Conservation (phyloP, 768 basidiomycete species). For the Mycena galericulata region DNA sequence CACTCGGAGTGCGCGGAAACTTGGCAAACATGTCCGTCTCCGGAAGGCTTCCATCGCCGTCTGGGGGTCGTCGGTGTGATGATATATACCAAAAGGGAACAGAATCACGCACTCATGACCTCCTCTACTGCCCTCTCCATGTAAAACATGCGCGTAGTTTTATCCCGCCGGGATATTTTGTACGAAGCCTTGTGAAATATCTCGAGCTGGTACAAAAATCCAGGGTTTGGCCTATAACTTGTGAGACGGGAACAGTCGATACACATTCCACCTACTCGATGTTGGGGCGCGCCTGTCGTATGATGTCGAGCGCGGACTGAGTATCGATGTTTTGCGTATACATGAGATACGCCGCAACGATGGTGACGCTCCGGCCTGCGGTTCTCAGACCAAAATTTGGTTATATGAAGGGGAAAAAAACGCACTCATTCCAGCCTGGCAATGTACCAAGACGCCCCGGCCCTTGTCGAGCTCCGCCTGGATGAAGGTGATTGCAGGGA, state of each 20-base stretch:
- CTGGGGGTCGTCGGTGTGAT: conserved; percentile 49
- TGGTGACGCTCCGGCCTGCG: conserved; percentile 84
- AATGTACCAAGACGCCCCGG: conserved; percentile 88
- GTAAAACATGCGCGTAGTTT: conserved; percentile 84
- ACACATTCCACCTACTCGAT: conserved; percentile 67
- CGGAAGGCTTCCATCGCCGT: conserved; percentile 77
- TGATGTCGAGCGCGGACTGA: conserved; percentile 73
- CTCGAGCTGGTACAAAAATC: conserved; percentile 84
- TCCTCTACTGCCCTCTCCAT: conserved; percentile 80
- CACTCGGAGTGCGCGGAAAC: conserved; percentile 73
- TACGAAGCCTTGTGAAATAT: conserved; percentile 81
- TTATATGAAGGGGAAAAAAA: conserved; percentile 31
- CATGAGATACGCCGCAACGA: conserved; percentile 93
- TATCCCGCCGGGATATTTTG: conserved; percentile 74
- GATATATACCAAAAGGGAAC: conserved; percentile 5
- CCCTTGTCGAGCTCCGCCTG: conserved; percentile 80
- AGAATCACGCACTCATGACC: conserved; percentile 75
- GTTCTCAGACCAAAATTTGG: conserved; percentile 13
- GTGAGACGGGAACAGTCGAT: conserved; percentile 1
- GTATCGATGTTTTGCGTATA: conserved; percentile 69
- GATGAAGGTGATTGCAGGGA: conserved; percentile 87
- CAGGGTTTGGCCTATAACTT: conserved; percentile 80
- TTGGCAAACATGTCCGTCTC: conserved; percentile 82
- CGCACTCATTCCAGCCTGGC: conserved; percentile 90
- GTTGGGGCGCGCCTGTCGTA: conserved; percentile 72